Base-by-base conservation (phyloP, 73 alveolate species). In the Breviolum minutum region DNA sequence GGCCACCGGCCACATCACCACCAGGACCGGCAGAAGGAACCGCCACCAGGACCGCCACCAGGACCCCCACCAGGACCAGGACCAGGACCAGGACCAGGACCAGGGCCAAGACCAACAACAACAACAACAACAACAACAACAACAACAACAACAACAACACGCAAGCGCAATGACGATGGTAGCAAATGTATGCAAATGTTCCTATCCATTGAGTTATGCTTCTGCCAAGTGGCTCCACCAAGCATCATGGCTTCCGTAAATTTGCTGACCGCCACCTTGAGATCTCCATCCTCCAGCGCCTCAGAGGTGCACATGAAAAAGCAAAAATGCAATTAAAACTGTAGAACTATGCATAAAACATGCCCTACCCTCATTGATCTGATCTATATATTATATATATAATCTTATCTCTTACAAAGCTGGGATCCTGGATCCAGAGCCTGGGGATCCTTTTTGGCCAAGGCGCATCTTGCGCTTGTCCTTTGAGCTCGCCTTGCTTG, bases 181-280 rank as follows among this genome's bases (percentile, higher is more conserved):
- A 10, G 27, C 84, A 26, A 19, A 74, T 69, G 84, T 19, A 48
- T 10, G 84, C 9, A 20, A 70, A 20, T 70, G 80, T 10, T 22
- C 80, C 20, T 70, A 20, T 70, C 29, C n/a, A n/a, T 20, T 70
- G 80, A 70, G 29, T 22, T 22, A 22, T n/a, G 54, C 54, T 40
- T 3, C n/a, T 20, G 64, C 79, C 79, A n/a, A 40, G 97, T 30
- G 63, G 74, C 97, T 69, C 97, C 97, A 5, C 97, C 97, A 29
- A 90, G 97, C 97, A 90, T 90, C 97, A 90, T 90, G 77, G 97
- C 97, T 87, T 90, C 97, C 17, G 97, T 90, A 63, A 90, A 90
- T 64, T 90, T 90, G 32, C 62, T 81, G 68, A 90, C 88, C 22
- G 97, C 97, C 54, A 63, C 22, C n/a, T 32, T 54, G 63, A 90